Conservation (phyloP, 2,329 filamentous ascomycete genomes). For the Aureobasidium namibiae region DNA sequence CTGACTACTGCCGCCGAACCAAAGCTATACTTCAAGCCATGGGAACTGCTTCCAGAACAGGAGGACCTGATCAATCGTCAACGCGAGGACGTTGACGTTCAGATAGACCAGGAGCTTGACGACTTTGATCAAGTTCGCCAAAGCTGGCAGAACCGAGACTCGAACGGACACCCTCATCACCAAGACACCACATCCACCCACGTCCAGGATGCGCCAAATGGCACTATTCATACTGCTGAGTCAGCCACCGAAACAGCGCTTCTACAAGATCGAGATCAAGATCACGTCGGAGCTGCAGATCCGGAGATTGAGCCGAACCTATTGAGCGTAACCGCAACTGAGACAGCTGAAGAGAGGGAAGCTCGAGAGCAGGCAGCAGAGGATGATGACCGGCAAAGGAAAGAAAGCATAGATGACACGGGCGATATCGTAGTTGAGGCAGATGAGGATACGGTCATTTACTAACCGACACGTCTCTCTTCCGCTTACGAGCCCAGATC, state of each 20-base stretch:
- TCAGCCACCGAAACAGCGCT: not conserved
- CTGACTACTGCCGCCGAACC: conserved; percentile 65
- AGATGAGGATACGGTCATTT: conserved; percentile 86
- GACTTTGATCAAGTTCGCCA: conserved; percentile 49
- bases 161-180: conserved; percentile 21
- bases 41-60: conserved; percentile 62
- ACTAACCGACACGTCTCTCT: conserved; percentile 42
- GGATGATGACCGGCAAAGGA: conserved; percentile 16
- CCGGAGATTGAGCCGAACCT: not conserved
- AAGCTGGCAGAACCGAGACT: conserved; percentile 25
- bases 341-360: conserved; percentile 1
- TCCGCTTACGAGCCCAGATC: not conserved
- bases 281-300: not conserved
- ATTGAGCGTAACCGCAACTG: not conserved
- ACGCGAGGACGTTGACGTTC: conserved; percentile 54
- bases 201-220: not conserved
- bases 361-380: conserved; percentile 4
- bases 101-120: conserved; percentile 55
- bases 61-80: conserved; percentile 64
- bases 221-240: not conserved
- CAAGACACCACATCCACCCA: not conserved
- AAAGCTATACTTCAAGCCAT: conserved; percentile 77
- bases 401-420: conserved; percentile 48
- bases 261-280: not conserved
- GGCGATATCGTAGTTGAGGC: conserved; percentile 74